Evolutionary conservation across 2,329 filamentous ascomycete genomes (phyloP).

Genomic region (Aspergillus viridinutans): DNA sequence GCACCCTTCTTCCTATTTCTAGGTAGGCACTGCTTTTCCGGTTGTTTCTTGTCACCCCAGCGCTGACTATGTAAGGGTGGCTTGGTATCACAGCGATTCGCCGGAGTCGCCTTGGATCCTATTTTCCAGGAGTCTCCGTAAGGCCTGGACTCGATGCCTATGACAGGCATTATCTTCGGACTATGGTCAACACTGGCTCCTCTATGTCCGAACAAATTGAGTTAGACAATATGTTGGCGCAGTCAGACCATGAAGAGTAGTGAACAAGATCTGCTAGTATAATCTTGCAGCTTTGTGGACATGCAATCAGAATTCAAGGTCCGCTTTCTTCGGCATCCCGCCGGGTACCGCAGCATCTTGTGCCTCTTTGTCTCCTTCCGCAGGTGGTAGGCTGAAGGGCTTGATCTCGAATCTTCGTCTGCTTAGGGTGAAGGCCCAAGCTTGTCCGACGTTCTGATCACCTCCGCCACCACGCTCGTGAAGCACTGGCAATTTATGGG

Average conservation of each 20-base stretch:
- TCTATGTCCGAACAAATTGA: slow-evolving; percentile 60
- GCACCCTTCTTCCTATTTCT: slow-evolving; percentile 33
- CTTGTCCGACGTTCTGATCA: slow-evolving; percentile 67
- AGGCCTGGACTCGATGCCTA: slow-evolving; percentile 46
- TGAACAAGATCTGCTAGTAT: neutral
- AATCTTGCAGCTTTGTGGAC: slow-evolving; percentile 2
- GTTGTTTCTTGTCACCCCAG: neutral
- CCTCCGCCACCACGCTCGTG: slow-evolving; percentile 85
- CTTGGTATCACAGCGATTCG: slow-evolving; percentile 54
- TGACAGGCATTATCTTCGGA: slow-evolving; percentile 53
- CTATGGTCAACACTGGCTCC: slow-evolving; percentile 51
- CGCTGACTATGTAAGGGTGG: slow-evolving; percentile 37
- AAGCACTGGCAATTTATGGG: slow-evolving; percentile 77
- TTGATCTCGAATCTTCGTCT: slow-evolving; percentile 78
- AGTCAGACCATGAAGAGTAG: slow-evolving; percentile 36
- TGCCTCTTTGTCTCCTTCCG: slow-evolving; percentile 68
- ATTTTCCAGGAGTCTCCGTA: slow-evolving; percentile 42
- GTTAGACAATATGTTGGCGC: slow-evolving; percentile 56
- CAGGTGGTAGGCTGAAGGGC: slow-evolving; percentile 82
- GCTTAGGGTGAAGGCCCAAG: slow-evolving; percentile 87
- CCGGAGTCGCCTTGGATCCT: slow-evolving; percentile 50
- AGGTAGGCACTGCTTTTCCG: slow-evolving; percentile 22
- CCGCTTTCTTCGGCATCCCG: slow-evolving; percentile 57
- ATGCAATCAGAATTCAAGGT: slow-evolving; percentile 64
- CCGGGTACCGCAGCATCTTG: slow-evolving; percentile 46